Base-by-base conservation (phyloP, 2,329 filamentous ascomycete genomes). In the Colletotrichum sp. region DNA sequence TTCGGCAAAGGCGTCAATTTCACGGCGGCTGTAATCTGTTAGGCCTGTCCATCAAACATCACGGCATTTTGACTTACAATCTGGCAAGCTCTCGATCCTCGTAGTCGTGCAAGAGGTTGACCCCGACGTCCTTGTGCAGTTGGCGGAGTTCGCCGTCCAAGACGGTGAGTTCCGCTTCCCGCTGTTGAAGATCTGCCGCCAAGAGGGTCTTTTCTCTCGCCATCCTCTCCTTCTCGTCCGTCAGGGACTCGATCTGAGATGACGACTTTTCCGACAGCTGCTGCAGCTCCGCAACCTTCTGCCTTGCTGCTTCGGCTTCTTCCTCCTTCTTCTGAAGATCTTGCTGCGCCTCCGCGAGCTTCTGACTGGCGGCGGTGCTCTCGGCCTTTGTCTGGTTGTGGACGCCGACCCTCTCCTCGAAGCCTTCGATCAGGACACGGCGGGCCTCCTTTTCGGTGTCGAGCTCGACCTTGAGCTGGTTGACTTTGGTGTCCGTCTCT, bases 401-500 rank as follows among this genome's bases (percentile, higher is more conserved):
- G 9, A 59, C 57, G 9, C 29, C 31, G n/a, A 27, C 55, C 16
- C 66, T 61, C 31, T 59, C 57, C 31, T 66, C 71, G 38, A 73
- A 73, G 24, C 24, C 34, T 21, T 27, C n/a, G 29, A 73, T 47
- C 6, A 70, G n/a, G 2, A 66, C 34, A 11, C 65, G 75, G 34
- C 75, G 75, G 5, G 75, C 75, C 62, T 77, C 68, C 15, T 69
- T 68, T 21, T 76, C 69, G 3, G 75, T 64, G 9, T 76, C 62
- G 59, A 81, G 31, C 8, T 51, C 72, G 66, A 74, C 66, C 62
- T 74, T 78, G 61, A 81, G 65, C 72, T 86, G 86, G 73, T 86
- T 85, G 31, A 86, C 85, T 58, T 87, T 86, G 59, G 86, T 85
- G 21, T 74, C 47, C 33, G 74, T 78, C 18, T 67, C 66, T 62